These are phyloP conservation scores for Exophiala calicioides DNA, from an alignment of 2,329 filamentous ascomycete species.

Conservation along the genomic window DNA sequence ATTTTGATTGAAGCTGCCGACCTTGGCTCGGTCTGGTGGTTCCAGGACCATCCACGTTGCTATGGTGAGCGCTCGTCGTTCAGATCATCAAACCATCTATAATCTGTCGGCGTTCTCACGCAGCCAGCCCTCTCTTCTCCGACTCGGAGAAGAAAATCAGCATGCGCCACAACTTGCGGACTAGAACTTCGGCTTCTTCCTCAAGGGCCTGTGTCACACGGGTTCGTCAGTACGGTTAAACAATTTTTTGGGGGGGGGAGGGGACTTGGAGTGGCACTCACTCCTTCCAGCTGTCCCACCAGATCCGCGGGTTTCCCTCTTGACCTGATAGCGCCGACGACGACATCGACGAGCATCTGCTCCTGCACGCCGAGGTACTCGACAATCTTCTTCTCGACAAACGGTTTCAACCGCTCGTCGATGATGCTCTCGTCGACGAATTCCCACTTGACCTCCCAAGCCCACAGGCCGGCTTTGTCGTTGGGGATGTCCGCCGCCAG, in stretches of 20 bases:
- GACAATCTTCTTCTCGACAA: conserved; percentile 97
- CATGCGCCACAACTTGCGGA: conserved; percentile 98
- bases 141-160: conserved; percentile 96
- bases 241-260: conserved; percentile 37
- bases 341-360: conserved; percentile 89
- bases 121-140: conserved; percentile 82
- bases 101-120: conserved; percentile 42
- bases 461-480: conserved; percentile 83
- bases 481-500: conserved; percentile 88
- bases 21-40: too few species aligned
- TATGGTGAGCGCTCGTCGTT: too few species aligned
- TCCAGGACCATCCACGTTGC: too few species aligned
- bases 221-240: conserved; percentile 11
- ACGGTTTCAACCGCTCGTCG: conserved; percentile 83
- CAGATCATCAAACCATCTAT: background rate
- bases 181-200: conserved; percentile 89
- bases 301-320: conserved; percentile 74
- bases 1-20: too few species aligned
- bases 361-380: conserved; percentile 96
- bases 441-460: conserved; percentile 92
- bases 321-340: conserved; percentile 80
- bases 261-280: conserved; percentile 49
- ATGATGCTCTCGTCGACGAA: conserved; percentile 80
- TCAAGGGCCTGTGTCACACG: conserved; percentile 68
- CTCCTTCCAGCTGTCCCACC: conserved; percentile 80